Conservation (phyloP, 305 asterid genomes). For the Stenogyne calaminthoides region DNA sequence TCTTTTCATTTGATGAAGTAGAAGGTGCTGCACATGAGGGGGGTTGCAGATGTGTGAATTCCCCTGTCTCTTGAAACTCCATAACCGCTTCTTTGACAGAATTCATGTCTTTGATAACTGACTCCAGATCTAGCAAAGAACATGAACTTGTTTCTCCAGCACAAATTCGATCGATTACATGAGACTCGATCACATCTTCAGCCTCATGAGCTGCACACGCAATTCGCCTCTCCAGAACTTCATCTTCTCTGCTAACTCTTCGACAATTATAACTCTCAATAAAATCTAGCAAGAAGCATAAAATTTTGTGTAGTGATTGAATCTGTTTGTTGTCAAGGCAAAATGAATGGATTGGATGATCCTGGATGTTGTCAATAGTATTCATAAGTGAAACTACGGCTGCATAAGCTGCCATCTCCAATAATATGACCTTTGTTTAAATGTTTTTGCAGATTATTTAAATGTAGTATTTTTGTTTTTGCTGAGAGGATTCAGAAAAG, state of each 20-base stretch:
- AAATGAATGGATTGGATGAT: background rate
- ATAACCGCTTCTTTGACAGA: background rate
- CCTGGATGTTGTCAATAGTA: background rate
- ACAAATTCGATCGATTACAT: background rate
- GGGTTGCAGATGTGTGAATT: background rate
- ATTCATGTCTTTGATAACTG: background rate
- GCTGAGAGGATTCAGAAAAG: no score
- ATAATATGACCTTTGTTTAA: background rate
- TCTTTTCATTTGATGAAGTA: background rate
- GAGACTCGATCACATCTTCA: constrained; percentile 19
- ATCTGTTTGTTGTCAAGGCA: background rate
- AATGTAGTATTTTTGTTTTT: no score
- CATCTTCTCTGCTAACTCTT: background rate
- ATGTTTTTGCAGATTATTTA: no score
- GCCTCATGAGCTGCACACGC: constrained; percentile 4
- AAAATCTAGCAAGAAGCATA: background rate
- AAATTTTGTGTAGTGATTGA: background rate
- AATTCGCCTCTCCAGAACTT: background rate
- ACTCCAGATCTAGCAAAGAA: background rate
- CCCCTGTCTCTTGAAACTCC: background rate
- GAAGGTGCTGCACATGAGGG: background rate
- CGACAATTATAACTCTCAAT: background rate
- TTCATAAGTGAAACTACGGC: background rate
- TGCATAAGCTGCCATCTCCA: background rate
- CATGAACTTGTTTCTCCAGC: background rate